Conservation (phyloP, 192 early-diverging fungal genomes). For the Coemansia sp. region DNA sequence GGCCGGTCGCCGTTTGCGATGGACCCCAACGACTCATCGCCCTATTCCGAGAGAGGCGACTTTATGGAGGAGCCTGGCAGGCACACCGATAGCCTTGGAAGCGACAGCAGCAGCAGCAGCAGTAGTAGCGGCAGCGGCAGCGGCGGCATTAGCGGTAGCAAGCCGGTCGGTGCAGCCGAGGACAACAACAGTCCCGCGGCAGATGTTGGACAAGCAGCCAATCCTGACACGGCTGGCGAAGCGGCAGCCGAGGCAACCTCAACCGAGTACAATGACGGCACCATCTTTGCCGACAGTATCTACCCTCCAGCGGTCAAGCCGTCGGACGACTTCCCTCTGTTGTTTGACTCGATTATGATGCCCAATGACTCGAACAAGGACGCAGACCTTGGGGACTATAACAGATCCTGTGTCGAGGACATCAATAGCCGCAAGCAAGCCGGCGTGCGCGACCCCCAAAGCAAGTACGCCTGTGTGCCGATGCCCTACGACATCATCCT, state of each 20-base stretch:
- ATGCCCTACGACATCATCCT: constrained; percentile 64
- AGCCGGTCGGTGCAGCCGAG: background rate
- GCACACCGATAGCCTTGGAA: background rate
- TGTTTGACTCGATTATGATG: constrained; percentile 32
- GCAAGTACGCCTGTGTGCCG: constrained; percentile 42
- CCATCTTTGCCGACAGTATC: constrained; percentile 43
- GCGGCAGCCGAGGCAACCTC: background rate
- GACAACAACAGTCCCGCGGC: background rate
- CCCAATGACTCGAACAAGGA: constrained; percentile 3
- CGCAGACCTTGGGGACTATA: constrained; percentile 4
- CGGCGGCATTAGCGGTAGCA: background rate
- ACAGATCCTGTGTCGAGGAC: constrained; percentile 18
- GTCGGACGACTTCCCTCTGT: constrained; percentile 31
- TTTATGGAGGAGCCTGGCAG: background rate
- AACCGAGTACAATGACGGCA: constrained; percentile 37
- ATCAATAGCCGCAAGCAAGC: constrained; percentile 32
- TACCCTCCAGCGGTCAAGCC: constrained; percentile 48
- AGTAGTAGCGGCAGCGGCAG: background rate
- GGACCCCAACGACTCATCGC: constrained; percentile 26
- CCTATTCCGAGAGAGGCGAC: constrained; percentile 3
- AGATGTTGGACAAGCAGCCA: background rate
- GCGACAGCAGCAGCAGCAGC: background rate
- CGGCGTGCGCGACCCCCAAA: constrained; percentile 56
- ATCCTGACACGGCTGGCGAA: background rate
- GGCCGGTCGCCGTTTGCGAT: constrained; percentile 20